Conservation (phyloP, 2,329 filamentous ascomycete genomes). For the Chrysosphaeria jannelii region DNA sequence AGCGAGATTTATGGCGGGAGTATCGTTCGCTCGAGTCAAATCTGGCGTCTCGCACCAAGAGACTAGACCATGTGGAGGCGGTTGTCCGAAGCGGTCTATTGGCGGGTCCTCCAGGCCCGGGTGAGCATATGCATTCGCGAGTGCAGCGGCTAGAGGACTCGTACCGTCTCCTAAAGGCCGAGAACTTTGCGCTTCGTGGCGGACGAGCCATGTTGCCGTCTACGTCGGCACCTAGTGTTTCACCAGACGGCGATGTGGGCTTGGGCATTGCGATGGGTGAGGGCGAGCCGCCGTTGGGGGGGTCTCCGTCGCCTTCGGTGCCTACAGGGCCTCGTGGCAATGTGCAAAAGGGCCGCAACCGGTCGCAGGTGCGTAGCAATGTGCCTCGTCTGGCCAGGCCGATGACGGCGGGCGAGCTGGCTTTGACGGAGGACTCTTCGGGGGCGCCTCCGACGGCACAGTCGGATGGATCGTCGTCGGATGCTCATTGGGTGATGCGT, state of each 20-base stretch:
- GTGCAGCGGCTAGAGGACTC: conserved; percentile 26
- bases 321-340: conserved; percentile 22
- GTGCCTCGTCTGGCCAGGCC: conserved; percentile 4
- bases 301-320: conserved; percentile 21
- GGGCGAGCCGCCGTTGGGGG: conserved; percentile 8
- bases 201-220: background rate
- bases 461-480: conserved; percentile 8
- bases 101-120: conserved; percentile 11
- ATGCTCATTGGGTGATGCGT: conserved; percentile 60
- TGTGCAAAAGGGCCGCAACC: conserved; percentile 5
- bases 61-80: conserved; percentile 62
- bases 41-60: conserved; percentile 51
- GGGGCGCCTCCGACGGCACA: too few relatives aligned
- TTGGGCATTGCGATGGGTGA: conserved; percentile 4
- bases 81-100: conserved; percentile 37
- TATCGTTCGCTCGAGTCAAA: conserved; percentile 64
- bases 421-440: conserved; percentile 6
- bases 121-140: conserved; percentile 12
- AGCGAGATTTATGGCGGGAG: conserved; percentile 70
- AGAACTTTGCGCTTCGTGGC: conserved; percentile 35
- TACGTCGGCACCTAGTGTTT: conserved; percentile 6
- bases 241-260: conserved; percentile 8
- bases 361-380: conserved; percentile 4
- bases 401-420: conserved; percentile 6
- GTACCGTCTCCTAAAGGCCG: conserved; percentile 31